Percentiles rank a stretch among this genome's conserved stretches.
Conservation (phyloP, 2,329 filamentous ascomycete species). For the Zasmidium citrigriseum region DNA sequence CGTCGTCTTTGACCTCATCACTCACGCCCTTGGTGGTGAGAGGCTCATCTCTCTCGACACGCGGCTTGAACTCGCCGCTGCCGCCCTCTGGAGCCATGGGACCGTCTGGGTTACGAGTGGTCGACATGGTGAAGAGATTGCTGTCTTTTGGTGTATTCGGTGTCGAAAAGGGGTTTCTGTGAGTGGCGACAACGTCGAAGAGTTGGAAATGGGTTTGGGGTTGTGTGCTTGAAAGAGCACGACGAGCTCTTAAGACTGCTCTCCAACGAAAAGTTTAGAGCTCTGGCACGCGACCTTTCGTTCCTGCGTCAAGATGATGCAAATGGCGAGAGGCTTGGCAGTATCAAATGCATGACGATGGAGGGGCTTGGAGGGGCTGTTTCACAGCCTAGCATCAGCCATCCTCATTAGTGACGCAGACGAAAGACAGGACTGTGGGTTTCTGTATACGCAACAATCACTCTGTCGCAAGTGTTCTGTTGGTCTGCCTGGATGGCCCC, state of each 20-base stretch:
- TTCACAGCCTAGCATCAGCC: too few species aligned
- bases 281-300: not conserved
- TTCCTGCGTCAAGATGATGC: not conserved
- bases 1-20: not conserved
- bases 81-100: conserved; percentile 43
- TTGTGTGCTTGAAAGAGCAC: not conserved
- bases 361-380: too few species aligned
- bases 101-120: conserved; percentile 53
- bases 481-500: too few species aligned
- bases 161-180: not conserved
- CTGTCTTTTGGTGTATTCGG: too few species aligned
- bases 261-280: not conserved
- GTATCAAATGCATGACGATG: not conserved
- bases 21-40: conserved; percentile 42
- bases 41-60: conserved; percentile 54
- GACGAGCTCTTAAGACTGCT: not conserved
- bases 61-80: conserved; percentile 57
- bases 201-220: too few species aligned
- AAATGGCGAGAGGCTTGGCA: not conserved
- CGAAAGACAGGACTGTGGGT: too few species aligned
- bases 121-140: conserved; percentile 41
- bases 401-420: not conserved
- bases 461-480: too few species aligned
- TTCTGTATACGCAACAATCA: too few species aligned
- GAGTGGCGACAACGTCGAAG: too few species aligned